Evolutionary conservation across 148 eudicot species (phyloP).

Genomic region (Silene uniflora): DNA sequence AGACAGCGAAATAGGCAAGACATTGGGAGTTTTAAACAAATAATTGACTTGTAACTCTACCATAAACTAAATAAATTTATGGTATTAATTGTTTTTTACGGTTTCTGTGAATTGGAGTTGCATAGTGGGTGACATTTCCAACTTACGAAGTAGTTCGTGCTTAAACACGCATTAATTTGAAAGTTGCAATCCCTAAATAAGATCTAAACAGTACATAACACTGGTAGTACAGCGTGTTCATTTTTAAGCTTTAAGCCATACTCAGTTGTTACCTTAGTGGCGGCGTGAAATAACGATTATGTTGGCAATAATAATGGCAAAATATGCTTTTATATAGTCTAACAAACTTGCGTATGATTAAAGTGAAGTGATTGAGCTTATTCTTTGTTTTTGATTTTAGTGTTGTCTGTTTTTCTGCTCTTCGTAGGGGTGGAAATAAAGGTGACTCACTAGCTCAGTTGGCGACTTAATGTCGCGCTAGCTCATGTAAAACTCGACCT

Average conservation of each 20-base stretch:
- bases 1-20: neutral
- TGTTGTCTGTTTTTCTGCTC: no score
- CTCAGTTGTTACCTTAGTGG: neutral
- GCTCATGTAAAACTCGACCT: neutral
- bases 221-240: neutral
- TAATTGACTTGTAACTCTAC: slow-evolving; percentile 12
- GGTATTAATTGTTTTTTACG: neutral
- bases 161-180: slow-evolving; percentile 2
- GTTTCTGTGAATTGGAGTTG: slow-evolving; percentile 10
- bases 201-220: slow-evolving; percentile 6
- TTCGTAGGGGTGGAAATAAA: no score
- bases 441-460: neutral
- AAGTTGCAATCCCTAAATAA: slow-evolving; percentile 24
- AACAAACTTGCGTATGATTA: neutral
- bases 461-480: neutral
- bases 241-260: neutral
- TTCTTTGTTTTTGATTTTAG: no score
- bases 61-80: neutral
- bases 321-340: neutral
- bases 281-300: neutral
- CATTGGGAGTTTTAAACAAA: slow-evolving; percentile 7
- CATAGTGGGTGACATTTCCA: slow-evolving; percentile 22
- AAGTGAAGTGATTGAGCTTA: no score
- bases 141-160: slow-evolving; percentile 18
- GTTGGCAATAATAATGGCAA: slow-evolving; percentile 11